Evolutionary conservation across 345 rosid genomes (phyloP).

Genomic region (Luvunga scandens): DNA sequence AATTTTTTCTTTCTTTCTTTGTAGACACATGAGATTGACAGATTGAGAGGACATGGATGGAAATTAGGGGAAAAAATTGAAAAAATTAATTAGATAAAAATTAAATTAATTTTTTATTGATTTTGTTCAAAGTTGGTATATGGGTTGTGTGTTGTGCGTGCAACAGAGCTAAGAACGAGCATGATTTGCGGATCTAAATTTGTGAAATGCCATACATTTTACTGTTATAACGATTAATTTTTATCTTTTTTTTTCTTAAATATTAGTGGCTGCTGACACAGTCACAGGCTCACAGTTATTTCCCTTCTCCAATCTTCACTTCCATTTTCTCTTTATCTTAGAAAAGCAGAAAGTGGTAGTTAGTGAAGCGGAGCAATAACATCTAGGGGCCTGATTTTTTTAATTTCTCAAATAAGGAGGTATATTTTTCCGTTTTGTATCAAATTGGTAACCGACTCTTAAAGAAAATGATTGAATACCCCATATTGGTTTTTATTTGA

Average conservation of each 20-base stretch:
- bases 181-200: slow-evolving; percentile 9
- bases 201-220: slow-evolving; percentile 22
- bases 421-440: no score
- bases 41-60: slow-evolving; percentile 1
- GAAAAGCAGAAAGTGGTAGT: not conserved
- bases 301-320: not conserved
- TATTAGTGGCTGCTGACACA: not conserved
- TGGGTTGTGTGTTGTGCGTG: not conserved
- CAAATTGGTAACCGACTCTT: not conserved
- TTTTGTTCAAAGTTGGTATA: not conserved
- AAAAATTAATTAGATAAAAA: not conserved
- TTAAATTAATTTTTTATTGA: not conserved
- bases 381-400: not conserved
- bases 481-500: no score
- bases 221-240: not conserved
- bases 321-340: not conserved
- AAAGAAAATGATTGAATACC: no score
- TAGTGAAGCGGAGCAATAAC: not conserved
- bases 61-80: not conserved
- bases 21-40: not conserved
- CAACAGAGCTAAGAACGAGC: not conserved
- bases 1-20: not conserved
- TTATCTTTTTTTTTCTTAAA: not conserved
- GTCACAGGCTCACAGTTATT: not conserved
- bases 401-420: not conserved